Base-by-base conservation (phyloP, 768 basidiomycete species). In the Artomyces pyxidatus region DNA sequence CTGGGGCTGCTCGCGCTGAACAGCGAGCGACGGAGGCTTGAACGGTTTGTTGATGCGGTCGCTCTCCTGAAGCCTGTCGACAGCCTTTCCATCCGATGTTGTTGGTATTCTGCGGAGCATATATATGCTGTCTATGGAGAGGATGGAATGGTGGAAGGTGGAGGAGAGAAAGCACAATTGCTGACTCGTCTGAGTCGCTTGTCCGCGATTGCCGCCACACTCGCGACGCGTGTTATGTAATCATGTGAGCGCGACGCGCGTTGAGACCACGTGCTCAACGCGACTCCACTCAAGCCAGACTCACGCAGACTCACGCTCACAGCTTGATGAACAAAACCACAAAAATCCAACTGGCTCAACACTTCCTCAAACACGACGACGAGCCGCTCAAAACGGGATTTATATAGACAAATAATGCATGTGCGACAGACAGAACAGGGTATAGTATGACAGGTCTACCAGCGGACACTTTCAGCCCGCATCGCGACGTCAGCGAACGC, bases 21-120 rank as follows among this genome's bases (percentile, higher is more conserved):
- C 57, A 10, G 69, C 59, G 25, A 70, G 57, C 1, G 81, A 74
- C 4, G 89, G 89, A 1, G 83, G 70, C 61, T 88, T 90, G 73
- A 90, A 92, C 0, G 86, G 89, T 58, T 83, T 82, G 68, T 81
- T 83, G 25, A 90, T 66, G 42, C 86, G 80, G 14, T 67, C 71
- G 58, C 83, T 88, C 61, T 88, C 88, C 45, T 80, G 78, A 0
- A 85, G 75, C 55, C 81, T 72, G 58, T 85, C 81, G 5, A 87
- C 70, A 10, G 71, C 66, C 56, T 77, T 79, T 25, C 88, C 87
- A 50, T 89, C 86, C 17, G 69, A 65, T 1, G 82, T 86, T 0
- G 81, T 83, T 22, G 88, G 88, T 9, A 69, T 64, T 12, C 86
- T 78, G 50, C 76, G 78, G 27, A 90, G 71, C 88, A 90, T 89